A percentile compares a stretch with the other conserved stretches of the same genome.
phyloP scores from a whole-genome alignment of 2,329 filamentous ascomycete species.

The Hirsutella rhossiliensis region DNA sequence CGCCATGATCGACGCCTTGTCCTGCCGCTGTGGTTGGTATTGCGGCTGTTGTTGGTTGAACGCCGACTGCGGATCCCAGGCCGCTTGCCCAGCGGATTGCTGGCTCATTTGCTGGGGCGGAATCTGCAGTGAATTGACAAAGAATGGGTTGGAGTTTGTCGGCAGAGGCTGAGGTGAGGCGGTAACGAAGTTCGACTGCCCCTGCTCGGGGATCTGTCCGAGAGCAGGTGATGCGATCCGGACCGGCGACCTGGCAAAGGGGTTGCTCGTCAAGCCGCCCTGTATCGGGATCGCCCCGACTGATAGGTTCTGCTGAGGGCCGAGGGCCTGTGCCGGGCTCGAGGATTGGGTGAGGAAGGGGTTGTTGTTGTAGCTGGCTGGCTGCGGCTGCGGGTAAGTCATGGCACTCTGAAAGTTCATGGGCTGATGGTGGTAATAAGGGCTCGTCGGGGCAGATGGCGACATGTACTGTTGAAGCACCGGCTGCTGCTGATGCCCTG shows the following conservation, averaged over 20 bases:
- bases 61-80: constrained; percentile 10
- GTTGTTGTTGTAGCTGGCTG: constrained; percentile 30
- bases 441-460: constrained; percentile 27
- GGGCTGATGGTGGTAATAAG: constrained; percentile 26
- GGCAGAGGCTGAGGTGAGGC: constrained; percentile 15
- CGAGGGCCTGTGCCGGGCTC: constrained; percentile 18
- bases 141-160: constrained; percentile 25
- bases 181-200: constrained; percentile 29
- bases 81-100: constrained; percentile 9
- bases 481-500: constrained; percentile 22
- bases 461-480: constrained; percentile 31
- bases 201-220: constrained; percentile 40
- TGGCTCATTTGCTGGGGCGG: constrained; percentile 12
- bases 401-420: constrained; percentile 29
- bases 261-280: constrained; percentile 29
- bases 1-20: constrained; percentile 66
- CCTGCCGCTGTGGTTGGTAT: constrained; percentile 37
- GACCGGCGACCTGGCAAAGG: constrained; percentile 36
- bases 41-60: constrained; percentile 19
- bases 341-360: constrained; percentile 34
- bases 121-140: constrained; percentile 15
- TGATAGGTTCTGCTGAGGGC: constrained; percentile 24
- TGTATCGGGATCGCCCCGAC: constrained; percentile 25
- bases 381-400: constrained; percentile 26
- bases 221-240: constrained; percentile 36